These are phyloP conservation scores for Mariannaea elegans DNA, from an alignment of 2,329 filamentous ascomycete species.

Conservation along the genomic window DNA sequence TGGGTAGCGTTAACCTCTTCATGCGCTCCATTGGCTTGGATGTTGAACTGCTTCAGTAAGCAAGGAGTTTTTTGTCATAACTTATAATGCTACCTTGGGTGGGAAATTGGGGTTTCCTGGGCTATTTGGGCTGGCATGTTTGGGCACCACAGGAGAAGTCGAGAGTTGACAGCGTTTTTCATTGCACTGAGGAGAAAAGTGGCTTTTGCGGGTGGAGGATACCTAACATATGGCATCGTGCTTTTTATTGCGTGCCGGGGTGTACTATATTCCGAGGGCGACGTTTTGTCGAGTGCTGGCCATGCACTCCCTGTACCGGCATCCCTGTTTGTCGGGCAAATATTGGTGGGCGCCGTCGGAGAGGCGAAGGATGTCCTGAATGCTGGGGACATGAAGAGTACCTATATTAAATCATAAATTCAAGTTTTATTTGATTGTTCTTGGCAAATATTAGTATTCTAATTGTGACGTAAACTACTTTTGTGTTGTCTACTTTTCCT, in stretches of 20 bases:
- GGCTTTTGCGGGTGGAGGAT: slow-evolving; percentile 33
- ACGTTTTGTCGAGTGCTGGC: slow-evolving; percentile 29
- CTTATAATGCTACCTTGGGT: slow-evolving; percentile 30
- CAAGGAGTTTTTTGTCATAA: slow-evolving; percentile 22
- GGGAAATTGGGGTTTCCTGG: slow-evolving; percentile 33
- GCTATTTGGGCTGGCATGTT: slow-evolving; percentile 40
- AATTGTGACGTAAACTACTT: neutral
- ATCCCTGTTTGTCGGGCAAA: slow-evolving; percentile 27
- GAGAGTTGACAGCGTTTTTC: slow-evolving; percentile 30
- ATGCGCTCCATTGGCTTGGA: slow-evolving; percentile 99
- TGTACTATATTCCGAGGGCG: slow-evolving; percentile 34
- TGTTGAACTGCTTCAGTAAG: slow-evolving; percentile 73
- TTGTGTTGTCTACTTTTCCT: slow-evolving; percentile 10
- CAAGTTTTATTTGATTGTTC: slow-evolving; percentile 9
- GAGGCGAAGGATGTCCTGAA: neutral
- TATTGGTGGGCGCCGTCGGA: slow-evolving; percentile 24
- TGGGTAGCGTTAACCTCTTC: slow-evolving; percentile 95
- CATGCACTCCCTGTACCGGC: slow-evolving; percentile 29
- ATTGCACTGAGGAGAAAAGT: slow-evolving; percentile 28
- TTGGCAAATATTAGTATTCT: neutral
- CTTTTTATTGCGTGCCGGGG: slow-evolving; percentile 24
- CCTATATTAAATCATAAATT: slow-evolving; percentile 1
- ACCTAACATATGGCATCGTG: slow-evolving; percentile 13
- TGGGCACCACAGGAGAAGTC: slow-evolving; percentile 29
- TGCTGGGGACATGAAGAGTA: neutral